These are phyloP conservation scores for Letharia columbiana DNA, from an alignment of 495 filamentous ascomycete genomes.

Conservation along the genomic window DNA sequence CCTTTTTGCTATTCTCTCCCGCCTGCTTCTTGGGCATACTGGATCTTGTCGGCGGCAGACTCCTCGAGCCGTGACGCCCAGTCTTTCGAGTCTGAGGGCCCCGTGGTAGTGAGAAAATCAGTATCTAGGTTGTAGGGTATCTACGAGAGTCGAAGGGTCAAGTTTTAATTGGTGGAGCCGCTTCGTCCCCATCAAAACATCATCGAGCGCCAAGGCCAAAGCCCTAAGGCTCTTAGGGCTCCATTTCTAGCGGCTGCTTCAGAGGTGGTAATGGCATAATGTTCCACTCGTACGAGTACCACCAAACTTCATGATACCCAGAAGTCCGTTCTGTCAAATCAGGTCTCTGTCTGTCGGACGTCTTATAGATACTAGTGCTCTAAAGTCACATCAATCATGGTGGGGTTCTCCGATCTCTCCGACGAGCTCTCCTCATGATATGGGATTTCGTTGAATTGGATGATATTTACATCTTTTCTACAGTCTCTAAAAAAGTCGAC, in stretches of 20 bases:
- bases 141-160: neutral
- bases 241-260: neutral
- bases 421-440: neutral
- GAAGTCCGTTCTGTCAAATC: no score
- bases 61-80: neutral
- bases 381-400: neutral
- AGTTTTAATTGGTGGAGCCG: neutral
- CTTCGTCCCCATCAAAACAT: neutral
- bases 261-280: neutral
- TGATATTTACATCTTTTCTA: neutral
- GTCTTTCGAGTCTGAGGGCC: neutral
- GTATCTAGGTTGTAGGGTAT: neutral
- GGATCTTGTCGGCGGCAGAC: neutral
- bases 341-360: no score
- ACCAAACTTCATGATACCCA: no score
- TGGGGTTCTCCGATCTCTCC: neutral
- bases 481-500: neutral
- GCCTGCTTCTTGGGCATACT: conserved; percentile 58
- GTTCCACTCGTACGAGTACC: no score
- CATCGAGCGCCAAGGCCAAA: neutral
- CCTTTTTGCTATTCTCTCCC: conserved; percentile 81
- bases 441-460: conserved; percentile 4
- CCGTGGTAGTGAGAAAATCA: neutral
- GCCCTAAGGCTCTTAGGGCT: neutral
- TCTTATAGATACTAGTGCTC: neutral